Base-by-base conservation (phyloP, 2,329 filamentous ascomycete species). In the Colletotrichum gigasporum region DNA sequence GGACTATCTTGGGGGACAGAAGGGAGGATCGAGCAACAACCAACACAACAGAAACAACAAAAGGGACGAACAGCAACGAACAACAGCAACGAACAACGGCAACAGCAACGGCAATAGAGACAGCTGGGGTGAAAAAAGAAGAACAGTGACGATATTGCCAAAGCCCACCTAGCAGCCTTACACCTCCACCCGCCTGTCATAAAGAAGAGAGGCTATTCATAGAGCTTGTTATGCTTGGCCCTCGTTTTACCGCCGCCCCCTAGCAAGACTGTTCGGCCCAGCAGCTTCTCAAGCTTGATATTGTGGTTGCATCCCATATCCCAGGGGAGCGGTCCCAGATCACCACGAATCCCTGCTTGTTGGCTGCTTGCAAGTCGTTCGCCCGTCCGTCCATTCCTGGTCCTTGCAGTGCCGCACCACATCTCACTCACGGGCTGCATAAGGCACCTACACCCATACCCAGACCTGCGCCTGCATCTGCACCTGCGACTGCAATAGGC, bases 301-400 rank as follows among this genome's bases (percentile, higher is more conserved):
- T 54, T 65, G 35, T 62, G 18, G 16, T 62, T 58, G 34, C 35
- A 62, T 50, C 41, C 62, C 22, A 35, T 26, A 35, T 55, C 28
- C 50, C 48, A 44, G 57, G 28, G 18, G 35, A 62, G 26, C 35
- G 57, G 62, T 65, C 24, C 42, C 35, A 44, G 62, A 37, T 44
- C 62, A 55, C 42, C 22, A 20, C 62, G 32, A 32, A 58, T 63
- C 59, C 59, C 39, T 65, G 59, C 41, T 63, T n/a, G 14, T 34
- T 59, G 63, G 63, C 51, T 63, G 58, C 63, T 63, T 65, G 59
- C 59, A 52, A 65, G 44, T 37, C 18, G 30, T 63, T 63, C 63
- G 22, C 30, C 45, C n/a, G 14, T n/a, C n/a, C 28, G 11, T n/a
- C 45, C n/a, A 18, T 34, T 52, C 37, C 51, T 24, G 52, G 52